Conservation (phyloP, 345 rosid genomes). For the Populus pruinosa region DNA sequence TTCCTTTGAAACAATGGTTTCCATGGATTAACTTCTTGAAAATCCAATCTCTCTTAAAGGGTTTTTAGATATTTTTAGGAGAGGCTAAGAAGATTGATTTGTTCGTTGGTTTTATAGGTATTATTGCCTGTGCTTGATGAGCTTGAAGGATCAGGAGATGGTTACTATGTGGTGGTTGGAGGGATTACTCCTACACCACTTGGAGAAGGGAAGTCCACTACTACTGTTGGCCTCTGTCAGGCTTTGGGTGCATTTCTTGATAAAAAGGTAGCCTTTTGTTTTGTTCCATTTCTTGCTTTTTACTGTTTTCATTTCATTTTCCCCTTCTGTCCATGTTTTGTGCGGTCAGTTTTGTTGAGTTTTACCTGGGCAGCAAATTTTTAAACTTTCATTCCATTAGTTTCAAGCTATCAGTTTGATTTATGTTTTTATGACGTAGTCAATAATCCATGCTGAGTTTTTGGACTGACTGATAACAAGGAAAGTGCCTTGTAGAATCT, state of each 20-base stretch:
- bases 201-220: conserved; percentile 97
- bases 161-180: conserved; percentile 92
- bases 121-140: conserved; percentile 75
- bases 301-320: neutral
- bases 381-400: neutral
- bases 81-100: neutral
- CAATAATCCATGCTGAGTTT: neutral
- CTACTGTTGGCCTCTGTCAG: conserved; percentile 94
- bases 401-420: neutral
- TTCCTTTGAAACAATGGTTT: neutral
- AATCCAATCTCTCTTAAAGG: no score
- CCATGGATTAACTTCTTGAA: no score
- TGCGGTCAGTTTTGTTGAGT: neutral
- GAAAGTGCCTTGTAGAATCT: neutral
- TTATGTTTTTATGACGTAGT: neutral
- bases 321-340: neutral
- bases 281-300: neutral
- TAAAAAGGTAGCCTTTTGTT: conserved; percentile 56
- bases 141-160: conserved; percentile 65
- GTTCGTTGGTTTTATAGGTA: conserved; percentile 39
- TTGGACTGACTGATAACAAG: neutral
- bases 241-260: conserved; percentile 91
- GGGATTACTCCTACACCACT: conserved; percentile 99
- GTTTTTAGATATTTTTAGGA: neutral
- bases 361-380: neutral